Conservation (phyloP, 2,329 filamentous ascomycete genomes). For the Aspergillus pseudoterreus region DNA sequence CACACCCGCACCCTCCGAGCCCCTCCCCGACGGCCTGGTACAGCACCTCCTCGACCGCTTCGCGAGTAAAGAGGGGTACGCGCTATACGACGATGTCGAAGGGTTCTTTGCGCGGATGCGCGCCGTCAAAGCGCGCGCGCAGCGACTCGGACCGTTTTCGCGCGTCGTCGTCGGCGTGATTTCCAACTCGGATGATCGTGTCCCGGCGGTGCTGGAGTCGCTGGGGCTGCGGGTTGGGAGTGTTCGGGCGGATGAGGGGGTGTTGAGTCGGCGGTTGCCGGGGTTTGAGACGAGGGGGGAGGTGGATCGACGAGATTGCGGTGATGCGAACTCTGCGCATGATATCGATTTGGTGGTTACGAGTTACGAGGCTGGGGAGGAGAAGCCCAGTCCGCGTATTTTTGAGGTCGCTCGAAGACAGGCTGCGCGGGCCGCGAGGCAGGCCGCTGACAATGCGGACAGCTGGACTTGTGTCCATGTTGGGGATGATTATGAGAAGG, state of each 20-base stretch:
- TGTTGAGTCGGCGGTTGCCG: slow-evolving; percentile 23
- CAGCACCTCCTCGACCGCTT: slow-evolving; percentile 37
- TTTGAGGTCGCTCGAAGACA: slow-evolving; percentile 37
- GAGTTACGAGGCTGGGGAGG: slow-evolving; percentile 45
- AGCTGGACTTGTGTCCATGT: slow-evolving; percentile 38
- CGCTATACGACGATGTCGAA: slow-evolving; percentile 37
- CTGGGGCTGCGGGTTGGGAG: slow-evolving; percentile 37
- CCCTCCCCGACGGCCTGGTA: slow-evolving; percentile 32
- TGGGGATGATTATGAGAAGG: slow-evolving; percentile 43
- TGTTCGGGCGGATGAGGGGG: slow-evolving; percentile 28
- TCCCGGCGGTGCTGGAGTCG: slow-evolving; percentile 36
- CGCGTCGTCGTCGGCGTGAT: slow-evolving; percentile 40
- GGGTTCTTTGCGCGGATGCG: slow-evolving; percentile 35
- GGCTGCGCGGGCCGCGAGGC: slow-evolving; percentile 17
- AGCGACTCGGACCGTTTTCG: slow-evolving; percentile 23
- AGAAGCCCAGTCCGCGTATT: slow-evolving; percentile 40
- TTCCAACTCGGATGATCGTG: slow-evolving; percentile 46
- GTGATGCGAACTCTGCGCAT: slow-evolving; percentile 3
- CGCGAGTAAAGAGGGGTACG: slow-evolving; percentile 38
- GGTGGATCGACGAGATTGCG: background rate
- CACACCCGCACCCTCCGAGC: background rate
- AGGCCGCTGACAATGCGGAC: background rate
- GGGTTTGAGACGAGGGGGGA: slow-evolving; percentile 15
- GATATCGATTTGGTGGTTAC: slow-evolving; percentile 45
- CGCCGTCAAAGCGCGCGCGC: slow-evolving; percentile 7